These are phyloP conservation scores for Eucalyptus viminalis DNA, from an alignment of 345 rosid species.

Conservation along the genomic window DNA sequence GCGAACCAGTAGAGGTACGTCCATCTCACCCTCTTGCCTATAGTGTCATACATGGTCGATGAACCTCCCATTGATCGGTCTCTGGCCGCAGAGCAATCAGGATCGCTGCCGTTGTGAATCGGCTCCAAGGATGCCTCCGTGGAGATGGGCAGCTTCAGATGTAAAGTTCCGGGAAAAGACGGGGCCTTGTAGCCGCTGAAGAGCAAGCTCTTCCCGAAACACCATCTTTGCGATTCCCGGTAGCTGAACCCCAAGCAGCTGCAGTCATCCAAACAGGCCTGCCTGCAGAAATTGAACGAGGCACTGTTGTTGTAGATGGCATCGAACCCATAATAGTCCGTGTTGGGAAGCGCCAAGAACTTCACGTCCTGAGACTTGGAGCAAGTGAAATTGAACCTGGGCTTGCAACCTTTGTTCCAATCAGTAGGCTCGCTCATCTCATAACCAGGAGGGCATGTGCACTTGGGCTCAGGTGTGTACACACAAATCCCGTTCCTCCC, in stretches of 20 bases:
- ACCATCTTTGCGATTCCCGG: neutral
- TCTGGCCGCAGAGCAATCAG: neutral
- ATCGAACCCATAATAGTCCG: conserved; percentile 27
- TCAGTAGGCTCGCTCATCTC: conserved; percentile 4
- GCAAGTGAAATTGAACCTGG: conserved; percentile 8
- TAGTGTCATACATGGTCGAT: conserved; percentile 1
- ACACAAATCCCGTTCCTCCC: conserved; percentile 32
- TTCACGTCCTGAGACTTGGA: neutral
- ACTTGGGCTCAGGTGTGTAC: conserved; percentile 13
- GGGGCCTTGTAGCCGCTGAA: conserved; percentile 20
- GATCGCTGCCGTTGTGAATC: neutral
- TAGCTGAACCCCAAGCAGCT: conserved; percentile 24
- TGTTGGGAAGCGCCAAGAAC: conserved; percentile 4
- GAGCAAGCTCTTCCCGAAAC: conserved; percentile 5
- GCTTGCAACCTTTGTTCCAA: conserved; percentile 37
- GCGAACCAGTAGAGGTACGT: conserved; percentile 22
- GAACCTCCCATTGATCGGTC: neutral
- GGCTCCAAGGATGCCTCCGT: neutral
- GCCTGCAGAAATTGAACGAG: conserved; percentile 10
- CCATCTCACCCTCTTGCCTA: conserved; percentile 12
- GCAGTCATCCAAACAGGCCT: conserved; percentile 13
- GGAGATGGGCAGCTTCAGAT: conserved; percentile 14
- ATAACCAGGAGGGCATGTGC: conserved; percentile 35
- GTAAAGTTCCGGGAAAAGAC: conserved; percentile 2
- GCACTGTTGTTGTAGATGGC: rapidly evolving